These are phyloP conservation scores for Conticribra guillardii DNA, from an alignment of 108 stramenopile genomes.

Conservation along the genomic window DNA sequence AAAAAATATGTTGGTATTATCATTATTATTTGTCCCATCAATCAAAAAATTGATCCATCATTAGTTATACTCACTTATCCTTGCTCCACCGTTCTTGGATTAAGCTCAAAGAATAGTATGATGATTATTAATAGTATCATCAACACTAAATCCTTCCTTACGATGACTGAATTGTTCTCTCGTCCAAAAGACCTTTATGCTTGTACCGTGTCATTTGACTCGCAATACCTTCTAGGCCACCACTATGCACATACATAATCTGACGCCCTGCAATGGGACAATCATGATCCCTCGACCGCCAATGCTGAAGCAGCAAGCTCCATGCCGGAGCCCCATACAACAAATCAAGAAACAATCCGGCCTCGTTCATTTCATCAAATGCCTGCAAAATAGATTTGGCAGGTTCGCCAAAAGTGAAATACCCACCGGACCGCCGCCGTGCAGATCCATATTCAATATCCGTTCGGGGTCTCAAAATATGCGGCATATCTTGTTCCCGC, in stretches of 20 bases:
- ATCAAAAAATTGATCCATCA: too few relatives aligned
- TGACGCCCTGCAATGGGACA: slow-evolving; percentile 64
- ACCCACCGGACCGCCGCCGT: slow-evolving; percentile 36
- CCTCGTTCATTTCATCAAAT: slow-evolving; percentile 70
- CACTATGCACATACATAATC: slow-evolving; percentile 90
- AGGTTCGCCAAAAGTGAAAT: slow-evolving; percentile 79
- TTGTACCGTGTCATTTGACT: slow-evolving; percentile 89
- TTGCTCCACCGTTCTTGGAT: too few relatives aligned
- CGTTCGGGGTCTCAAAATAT: slow-evolving; percentile 53
- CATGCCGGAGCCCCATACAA: slow-evolving; percentile 85
- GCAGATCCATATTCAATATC: slow-evolving; percentile 42
- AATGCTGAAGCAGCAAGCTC: slow-evolving; percentile 73
- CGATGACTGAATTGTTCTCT: slow-evolving; percentile 23
- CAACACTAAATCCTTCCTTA: not conserved
- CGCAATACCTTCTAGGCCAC: slow-evolving; percentile 89
- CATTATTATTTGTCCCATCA: too few relatives aligned
- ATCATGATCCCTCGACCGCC: slow-evolving; percentile 45
- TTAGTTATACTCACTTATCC: too few relatives aligned
- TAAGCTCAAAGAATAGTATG: too few relatives aligned
- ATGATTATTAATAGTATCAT: not conserved
- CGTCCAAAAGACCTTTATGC: slow-evolving; percentile 79
- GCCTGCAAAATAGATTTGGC: slow-evolving; percentile 58
- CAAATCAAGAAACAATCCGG: slow-evolving; percentile 69
- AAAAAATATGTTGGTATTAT: too few relatives aligned
- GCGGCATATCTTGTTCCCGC: slow-evolving; percentile 58